These are phyloP conservation scores for Candida sp. DNA, from an alignment of 1,139 yeast genomes.

Conservation along the genomic window DNA sequence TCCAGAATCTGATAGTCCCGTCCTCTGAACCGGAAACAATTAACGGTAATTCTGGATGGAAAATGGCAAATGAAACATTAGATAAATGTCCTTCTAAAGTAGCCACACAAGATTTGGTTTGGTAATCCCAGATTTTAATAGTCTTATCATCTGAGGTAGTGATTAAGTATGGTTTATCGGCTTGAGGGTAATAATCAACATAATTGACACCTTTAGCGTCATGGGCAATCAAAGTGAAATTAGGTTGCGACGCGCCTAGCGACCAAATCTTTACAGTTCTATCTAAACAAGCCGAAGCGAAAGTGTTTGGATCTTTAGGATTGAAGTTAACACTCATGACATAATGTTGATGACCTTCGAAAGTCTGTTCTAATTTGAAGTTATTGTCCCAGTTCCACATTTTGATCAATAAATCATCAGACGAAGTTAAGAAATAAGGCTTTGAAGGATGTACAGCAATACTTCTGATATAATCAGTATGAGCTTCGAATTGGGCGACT, in stretches of 20 bases:
- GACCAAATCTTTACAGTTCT: constrained; percentile 98
- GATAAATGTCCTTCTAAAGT: constrained; percentile 91
- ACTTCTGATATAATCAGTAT: constrained; percentile 92
- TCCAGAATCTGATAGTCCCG: constrained; percentile 78
- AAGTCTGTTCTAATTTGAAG: constrained; percentile 88
- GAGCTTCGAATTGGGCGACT: constrained; percentile 94
- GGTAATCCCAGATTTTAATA: constrained; percentile 94
- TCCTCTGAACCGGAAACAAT: constrained; percentile 83
- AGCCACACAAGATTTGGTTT: constrained; percentile 94
- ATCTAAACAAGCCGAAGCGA: constrained; percentile 96
- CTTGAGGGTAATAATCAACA: constrained; percentile 95
- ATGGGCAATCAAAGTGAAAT: constrained; percentile 88
- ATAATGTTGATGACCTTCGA: constrained; percentile 95
- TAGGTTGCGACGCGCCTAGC: constrained; percentile 83
- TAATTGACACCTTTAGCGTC: constrained; percentile 92
- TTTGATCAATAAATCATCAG: constrained; percentile 89
- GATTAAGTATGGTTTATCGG: constrained; percentile 93
- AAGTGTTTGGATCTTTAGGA: constrained; percentile 96
- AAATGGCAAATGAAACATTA: constrained; percentile 93
- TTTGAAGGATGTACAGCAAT: constrained; percentile 93
- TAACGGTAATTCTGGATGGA: constrained; percentile 94
- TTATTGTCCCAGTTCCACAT: constrained; percentile 97
- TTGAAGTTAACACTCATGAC: constrained; percentile 94
- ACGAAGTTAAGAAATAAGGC: constrained; percentile 83
- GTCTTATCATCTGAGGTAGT: constrained; percentile 93